These are phyloP conservation scores for Chrysoporthe puriensis DNA, from an alignment of 2,329 filamentous ascomycete species.

Conservation along the genomic window DNA sequence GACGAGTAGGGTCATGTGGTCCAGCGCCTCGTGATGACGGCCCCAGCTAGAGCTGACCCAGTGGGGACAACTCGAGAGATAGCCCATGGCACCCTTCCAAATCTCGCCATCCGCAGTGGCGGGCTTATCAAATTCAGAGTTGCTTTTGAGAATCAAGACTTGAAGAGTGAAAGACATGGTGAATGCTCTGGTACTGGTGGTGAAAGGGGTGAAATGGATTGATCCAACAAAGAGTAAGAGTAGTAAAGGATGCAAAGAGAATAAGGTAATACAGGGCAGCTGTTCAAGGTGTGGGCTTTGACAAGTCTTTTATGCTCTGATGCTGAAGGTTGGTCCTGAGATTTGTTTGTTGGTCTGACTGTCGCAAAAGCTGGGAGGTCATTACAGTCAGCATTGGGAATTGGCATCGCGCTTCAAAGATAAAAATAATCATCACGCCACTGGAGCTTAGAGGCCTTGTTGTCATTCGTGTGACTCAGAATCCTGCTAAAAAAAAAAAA, in stretches of 20 bases:
- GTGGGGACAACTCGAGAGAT: neutral
- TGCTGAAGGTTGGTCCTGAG: neutral
- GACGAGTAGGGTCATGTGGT: neutral
- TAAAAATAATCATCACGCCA: too few species aligned
- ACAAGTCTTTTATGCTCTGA: neutral
- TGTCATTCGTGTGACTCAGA: too few species aligned
- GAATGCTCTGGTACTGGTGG: neutral
- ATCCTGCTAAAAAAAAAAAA: too few species aligned
- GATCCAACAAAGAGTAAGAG: neutral
- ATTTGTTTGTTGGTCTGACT: neutral
- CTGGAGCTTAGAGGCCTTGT: too few species aligned
- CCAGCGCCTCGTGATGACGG: neutral
- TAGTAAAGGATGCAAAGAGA: neutral
- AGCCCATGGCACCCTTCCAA: neutral
- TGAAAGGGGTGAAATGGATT: neutral
- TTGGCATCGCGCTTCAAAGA: neutral
- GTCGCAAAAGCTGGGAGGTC: neutral
- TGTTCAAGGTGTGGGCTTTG: neutral
- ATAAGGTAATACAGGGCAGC: neutral
- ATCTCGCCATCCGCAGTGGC: neutral
- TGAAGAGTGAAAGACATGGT: neutral
- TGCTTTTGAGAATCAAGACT: conserved; percentile 4
- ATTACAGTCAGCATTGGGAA: neutral
- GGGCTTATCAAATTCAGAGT: neutral
- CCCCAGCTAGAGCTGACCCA: neutral